These are phyloP conservation scores for Posidonia oceanica DNA, from an alignment of 116 monocot species.

Conservation along the genomic window DNA sequence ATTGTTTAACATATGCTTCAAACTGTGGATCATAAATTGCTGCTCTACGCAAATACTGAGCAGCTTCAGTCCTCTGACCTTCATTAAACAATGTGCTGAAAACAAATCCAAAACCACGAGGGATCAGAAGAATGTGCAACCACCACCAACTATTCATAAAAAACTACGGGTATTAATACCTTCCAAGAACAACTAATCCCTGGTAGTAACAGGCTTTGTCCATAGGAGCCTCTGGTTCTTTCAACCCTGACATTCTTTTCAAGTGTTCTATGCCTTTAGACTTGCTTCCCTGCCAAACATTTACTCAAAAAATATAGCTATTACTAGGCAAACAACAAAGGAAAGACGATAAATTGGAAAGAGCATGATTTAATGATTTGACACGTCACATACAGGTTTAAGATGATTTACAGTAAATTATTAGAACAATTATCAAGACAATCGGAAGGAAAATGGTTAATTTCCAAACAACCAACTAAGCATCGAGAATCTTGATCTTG, in stretches of 20 bases:
- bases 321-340: not conserved
- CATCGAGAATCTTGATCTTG: not conserved
- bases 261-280: slow-evolving; percentile 50
- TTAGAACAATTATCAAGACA: not conserved
- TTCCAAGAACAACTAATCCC: slow-evolving; percentile 65
- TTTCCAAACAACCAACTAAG: not conserved
- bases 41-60: slow-evolving; percentile 51
- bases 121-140: not conserved
- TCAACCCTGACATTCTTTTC: slow-evolving; percentile 60
- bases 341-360: not conserved
- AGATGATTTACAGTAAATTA: not conserved
- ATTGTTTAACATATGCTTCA: slow-evolving; percentile 59
- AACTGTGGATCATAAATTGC: slow-evolving; percentile 70
- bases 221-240: slow-evolving; percentile 54
- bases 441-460: not conserved
- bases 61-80: slow-evolving; percentile 66
- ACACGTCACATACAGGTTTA: not conserved
- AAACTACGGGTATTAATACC: slow-evolving; percentile 21
- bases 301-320: not conserved
- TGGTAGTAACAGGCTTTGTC: slow-evolving; percentile 61
- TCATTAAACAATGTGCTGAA: slow-evolving; percentile 35
- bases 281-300: slow-evolving; percentile 42
- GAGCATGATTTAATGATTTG: not conserved
- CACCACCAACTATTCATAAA: not conserved
- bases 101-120: not conserved